Evolutionary conservation across 345 rosid genomes (phyloP).

Genomic region (Gynandropsis gynandra): DNA sequence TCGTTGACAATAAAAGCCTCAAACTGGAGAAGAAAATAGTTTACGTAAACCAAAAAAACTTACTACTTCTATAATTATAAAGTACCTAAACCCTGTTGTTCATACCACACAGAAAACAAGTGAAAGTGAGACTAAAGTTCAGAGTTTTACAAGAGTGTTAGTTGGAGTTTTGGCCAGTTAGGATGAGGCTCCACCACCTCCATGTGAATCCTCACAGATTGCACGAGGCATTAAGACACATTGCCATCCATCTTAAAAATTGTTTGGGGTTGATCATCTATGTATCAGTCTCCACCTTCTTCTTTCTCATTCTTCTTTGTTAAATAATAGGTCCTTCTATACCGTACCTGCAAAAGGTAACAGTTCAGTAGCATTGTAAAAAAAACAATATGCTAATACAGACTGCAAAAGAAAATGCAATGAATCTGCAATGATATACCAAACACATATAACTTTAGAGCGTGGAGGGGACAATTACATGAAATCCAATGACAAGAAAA

Average conservation of each 20-base stretch:
- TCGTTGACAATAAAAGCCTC: too few species aligned
- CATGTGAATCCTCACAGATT: conserved; percentile 71
- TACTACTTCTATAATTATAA: background rate
- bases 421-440: conserved; percentile 1
- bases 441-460: too few species aligned
- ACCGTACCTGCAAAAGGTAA: conserved; percentile 56
- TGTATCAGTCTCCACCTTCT: conserved; percentile 76
- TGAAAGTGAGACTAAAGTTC: conserved; percentile 13
- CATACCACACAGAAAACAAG: background rate
- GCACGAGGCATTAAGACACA: conserved; percentile 56
- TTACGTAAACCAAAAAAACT: background rate
- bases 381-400: background rate
- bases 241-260: conserved; percentile 81
- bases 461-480: too few species aligned
- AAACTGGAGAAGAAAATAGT: too few species aligned
- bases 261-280: conserved; percentile 91
- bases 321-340: conserved; percentile 92
- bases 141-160: conserved; percentile 45
- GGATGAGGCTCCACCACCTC: conserved; percentile 96
- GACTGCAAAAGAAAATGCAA: background rate
- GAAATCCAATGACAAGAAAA: too few species aligned
- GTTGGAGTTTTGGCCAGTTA: conserved; percentile 85
- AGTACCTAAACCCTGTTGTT: background rate
- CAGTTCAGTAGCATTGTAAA: background rate
- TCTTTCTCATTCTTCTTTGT: conserved; percentile 63